A percentile compares a stretch with the other conserved stretches of the same genome.
Evolutionary conservation across 106 monocot species (phyloP).

Genomic region (Acorus gramineus): DNA sequence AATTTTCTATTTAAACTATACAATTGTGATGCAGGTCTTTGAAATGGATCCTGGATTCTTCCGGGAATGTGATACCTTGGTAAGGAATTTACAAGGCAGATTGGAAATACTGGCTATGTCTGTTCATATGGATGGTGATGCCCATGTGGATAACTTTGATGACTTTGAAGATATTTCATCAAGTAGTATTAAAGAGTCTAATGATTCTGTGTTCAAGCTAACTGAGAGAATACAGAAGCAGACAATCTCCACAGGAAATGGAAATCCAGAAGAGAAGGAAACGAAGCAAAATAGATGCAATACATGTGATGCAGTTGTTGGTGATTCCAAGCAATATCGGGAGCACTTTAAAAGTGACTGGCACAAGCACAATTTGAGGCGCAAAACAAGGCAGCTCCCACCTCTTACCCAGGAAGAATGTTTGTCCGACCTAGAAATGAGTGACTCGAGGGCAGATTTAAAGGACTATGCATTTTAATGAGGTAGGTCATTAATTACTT

Average conservation of each 20-base stretch:
- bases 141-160: constrained; percentile 46
- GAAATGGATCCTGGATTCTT: constrained; percentile 76
- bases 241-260: constrained; percentile 24
- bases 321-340: constrained; percentile 73
- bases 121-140: constrained; percentile 46
- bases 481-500: constrained; percentile 1
- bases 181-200: constrained; percentile 15
- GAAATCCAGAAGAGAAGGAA: constrained; percentile 15
- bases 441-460: constrained; percentile 37
- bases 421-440: constrained; percentile 45
- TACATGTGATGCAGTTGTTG: constrained; percentile 70
- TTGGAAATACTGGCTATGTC: constrained; percentile 86
- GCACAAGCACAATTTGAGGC: constrained; percentile 87
- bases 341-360: constrained; percentile 86
- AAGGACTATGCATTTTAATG: constrained; percentile 74
- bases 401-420: constrained; percentile 80
- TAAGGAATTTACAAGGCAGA: constrained; percentile 66
- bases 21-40: constrained; percentile 41
- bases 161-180: constrained; percentile 30
- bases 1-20: no score
- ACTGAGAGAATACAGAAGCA: constrained; percentile 33
- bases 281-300: constrained; percentile 62
- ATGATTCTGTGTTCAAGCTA: constrained; percentile 24
- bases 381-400: constrained; percentile 73
- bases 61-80: constrained; percentile 71